Conservation (phyloP, 2,329 filamentous ascomycete genomes). For the Talaromyces albobiverticillius region DNA sequence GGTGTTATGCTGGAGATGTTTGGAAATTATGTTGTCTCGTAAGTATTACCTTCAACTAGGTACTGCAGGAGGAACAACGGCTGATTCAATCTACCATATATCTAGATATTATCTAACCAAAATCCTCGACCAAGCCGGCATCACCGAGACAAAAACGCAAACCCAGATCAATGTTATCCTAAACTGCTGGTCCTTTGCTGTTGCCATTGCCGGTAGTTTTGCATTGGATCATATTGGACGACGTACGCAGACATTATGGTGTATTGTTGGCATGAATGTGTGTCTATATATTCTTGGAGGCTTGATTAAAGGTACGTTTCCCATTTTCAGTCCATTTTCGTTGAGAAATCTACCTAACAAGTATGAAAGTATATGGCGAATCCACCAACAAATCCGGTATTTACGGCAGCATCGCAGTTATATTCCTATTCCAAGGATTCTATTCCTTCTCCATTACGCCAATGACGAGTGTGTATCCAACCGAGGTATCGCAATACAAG, state of each 20-base stretch:
- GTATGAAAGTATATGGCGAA: constrained; percentile 27
- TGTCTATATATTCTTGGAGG: constrained; percentile 7
- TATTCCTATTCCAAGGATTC: constrained; percentile 34
- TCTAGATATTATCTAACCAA: constrained; percentile 25
- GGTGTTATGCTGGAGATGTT: constrained; percentile 51
- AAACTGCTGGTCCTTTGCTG: constrained; percentile 9
- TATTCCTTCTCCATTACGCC: constrained; percentile 35
- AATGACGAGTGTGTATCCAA: constrained; percentile 33
- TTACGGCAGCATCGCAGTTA: constrained; percentile 38
- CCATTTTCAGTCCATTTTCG: too few relatives aligned
- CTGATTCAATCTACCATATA: too few relatives aligned
- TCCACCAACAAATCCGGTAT: constrained; percentile 39
- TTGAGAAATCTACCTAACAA: too few relatives aligned
- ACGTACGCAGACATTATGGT: not conserved
- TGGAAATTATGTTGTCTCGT: constrained; percentile 31
- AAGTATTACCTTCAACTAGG: not conserved
- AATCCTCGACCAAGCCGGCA: constrained; percentile 29
- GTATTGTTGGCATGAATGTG: constrained; percentile 7
- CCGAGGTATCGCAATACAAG: constrained; percentile 31
- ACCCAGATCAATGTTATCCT: constrained; percentile 12
- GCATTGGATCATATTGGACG: constrained; percentile 9
- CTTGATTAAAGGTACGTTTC: constrained; percentile 6
- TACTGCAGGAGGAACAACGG: too few relatives aligned
- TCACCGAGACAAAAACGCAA: constrained; percentile 25
- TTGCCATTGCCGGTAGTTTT: constrained; percentile 12